These are phyloP conservation scores for Ilyonectria destructans DNA, from an alignment of 2,329 filamentous ascomycete genomes.

Conservation along the genomic window DNA sequence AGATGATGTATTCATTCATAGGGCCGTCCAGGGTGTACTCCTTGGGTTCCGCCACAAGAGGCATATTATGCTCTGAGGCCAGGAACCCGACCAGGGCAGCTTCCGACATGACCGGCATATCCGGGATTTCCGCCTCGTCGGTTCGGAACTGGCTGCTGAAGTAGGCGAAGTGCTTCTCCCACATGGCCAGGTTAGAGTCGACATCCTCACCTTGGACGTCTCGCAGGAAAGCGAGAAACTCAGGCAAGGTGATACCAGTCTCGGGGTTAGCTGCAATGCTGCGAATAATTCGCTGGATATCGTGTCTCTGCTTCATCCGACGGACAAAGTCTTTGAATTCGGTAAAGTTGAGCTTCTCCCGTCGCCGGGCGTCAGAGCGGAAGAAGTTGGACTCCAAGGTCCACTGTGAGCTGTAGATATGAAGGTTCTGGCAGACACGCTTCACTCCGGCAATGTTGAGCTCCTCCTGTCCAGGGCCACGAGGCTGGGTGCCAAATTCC, in stretches of 20 bases:
- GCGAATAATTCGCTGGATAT: conserved; percentile 83
- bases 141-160: conserved; percentile 74
- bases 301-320: conserved; percentile 86
- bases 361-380: conserved; percentile 76
- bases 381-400: conserved; percentile 83
- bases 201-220: conserved; percentile 84
- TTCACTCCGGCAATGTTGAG: conserved; percentile 86
- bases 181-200: conserved; percentile 74
- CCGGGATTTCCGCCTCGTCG: conserved; percentile 61
- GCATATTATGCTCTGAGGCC: conserved; percentile 80
- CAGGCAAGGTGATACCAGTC: conserved; percentile 77
- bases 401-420: conserved; percentile 89
- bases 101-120: conserved; percentile 77
- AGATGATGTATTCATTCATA: conserved; percentile 97
- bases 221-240: conserved; percentile 84
- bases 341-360: conserved; percentile 80
- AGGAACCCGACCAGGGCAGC: conserved; percentile 85
- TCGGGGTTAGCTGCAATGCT: conserved; percentile 72
- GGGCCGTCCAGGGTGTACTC: conserved; percentile 83
- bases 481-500: conserved; percentile 70
- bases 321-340: conserved; percentile 90
- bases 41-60: conserved; percentile 74
- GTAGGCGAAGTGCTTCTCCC: conserved; percentile 82
- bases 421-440: conserved; percentile 88
- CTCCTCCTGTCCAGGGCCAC: conserved; percentile 74